Evolutionary conservation across 2,329 filamentous ascomycete genomes (phyloP).

Genomic region (Sporothrix phasma): DNA sequence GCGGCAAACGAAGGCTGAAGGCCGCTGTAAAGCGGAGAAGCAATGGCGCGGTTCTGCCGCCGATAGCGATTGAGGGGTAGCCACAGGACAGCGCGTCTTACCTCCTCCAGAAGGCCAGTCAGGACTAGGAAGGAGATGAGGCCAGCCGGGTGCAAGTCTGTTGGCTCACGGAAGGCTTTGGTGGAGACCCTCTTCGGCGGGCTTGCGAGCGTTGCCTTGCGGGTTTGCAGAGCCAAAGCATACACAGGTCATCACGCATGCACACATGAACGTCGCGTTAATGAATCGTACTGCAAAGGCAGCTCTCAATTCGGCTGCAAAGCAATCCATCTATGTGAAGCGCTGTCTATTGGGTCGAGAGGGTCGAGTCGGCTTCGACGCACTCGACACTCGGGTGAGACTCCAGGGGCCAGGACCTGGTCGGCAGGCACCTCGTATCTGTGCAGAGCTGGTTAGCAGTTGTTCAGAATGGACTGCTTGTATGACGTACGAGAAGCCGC

Average conservation of each 20-base stretch:
- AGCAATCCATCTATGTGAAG: neutral
- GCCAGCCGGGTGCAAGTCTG: neutral
- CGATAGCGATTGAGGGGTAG: slow-evolving; percentile 9
- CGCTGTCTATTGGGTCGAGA: slow-evolving; percentile 57
- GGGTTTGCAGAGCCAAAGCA: neutral
- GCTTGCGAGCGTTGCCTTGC: neutral
- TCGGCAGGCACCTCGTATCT: slow-evolving; percentile 68
- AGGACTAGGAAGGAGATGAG: too few species aligned
- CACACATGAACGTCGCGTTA: neutral
- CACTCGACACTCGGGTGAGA: slow-evolving; percentile 59
- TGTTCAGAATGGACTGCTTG: neutral
- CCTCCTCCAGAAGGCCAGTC: too few species aligned
- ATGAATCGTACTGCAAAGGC: neutral
- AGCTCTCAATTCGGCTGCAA: neutral
- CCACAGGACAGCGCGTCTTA: slow-evolving; percentile 1
- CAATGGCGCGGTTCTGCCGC: neutral
- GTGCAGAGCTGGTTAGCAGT: neutral
- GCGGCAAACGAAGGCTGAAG: neutral
- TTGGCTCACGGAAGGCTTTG: too few species aligned
- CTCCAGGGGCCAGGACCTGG: slow-evolving; percentile 53
- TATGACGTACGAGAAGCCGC: slow-evolving; percentile 78
- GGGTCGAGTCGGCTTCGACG: slow-evolving; percentile 64
- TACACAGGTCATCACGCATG: neutral
- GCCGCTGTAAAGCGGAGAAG: neutral
- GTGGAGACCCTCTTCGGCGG: neutral